Evolutionary conservation across 2,329 filamentous ascomycete species (phyloP).

Genomic region (Dichotomopilus funicola): DNA sequence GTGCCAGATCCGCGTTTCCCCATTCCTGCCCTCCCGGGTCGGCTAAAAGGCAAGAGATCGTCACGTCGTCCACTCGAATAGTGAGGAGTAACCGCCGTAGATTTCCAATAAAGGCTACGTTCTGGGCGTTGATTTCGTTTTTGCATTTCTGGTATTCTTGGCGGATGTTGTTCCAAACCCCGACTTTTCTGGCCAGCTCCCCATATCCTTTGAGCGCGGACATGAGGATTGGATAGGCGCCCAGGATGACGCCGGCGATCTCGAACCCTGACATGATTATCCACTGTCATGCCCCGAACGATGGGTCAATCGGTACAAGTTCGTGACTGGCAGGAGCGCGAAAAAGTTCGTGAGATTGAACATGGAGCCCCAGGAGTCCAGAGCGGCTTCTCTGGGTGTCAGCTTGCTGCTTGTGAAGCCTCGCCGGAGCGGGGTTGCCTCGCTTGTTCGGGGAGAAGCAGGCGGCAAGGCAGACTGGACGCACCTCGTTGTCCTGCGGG

Average conservation of each 20-base stretch:
- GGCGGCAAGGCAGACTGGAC: no score
- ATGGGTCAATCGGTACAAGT: no score
- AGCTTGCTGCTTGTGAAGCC: no score
- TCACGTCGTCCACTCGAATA: conserved; percentile 16
- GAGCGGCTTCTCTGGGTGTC: no score
- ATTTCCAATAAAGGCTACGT: conserved; percentile 14
- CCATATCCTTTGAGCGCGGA: conserved; percentile 19
- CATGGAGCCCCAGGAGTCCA: no score
- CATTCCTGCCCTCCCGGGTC: conserved; percentile 19
- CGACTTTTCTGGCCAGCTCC: conserved; percentile 13
- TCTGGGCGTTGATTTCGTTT: conserved; percentile 16
- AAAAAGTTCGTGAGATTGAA: no score
- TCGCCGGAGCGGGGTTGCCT: no score
- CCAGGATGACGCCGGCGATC: conserved; percentile 21
- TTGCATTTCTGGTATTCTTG: conserved; percentile 14
- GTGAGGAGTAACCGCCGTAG: conserved; percentile 22
- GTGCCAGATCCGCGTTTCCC: conserved; percentile 14
- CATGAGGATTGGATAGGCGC: conserved; percentile 22
- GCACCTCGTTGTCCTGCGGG: no score
- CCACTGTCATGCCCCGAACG: no score
- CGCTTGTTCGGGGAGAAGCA: no score
- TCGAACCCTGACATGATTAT: conserved; percentile 22
- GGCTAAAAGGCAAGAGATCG: conserved; percentile 16
- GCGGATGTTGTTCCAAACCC: conserved; percentile 19
- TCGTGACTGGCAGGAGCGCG: no score